A percentile compares a stretch with the other conserved stretches of the same genome.
Conservation (phyloP, 2,329 filamentous ascomycete species). For the Colletotrichum abscissum region DNA sequence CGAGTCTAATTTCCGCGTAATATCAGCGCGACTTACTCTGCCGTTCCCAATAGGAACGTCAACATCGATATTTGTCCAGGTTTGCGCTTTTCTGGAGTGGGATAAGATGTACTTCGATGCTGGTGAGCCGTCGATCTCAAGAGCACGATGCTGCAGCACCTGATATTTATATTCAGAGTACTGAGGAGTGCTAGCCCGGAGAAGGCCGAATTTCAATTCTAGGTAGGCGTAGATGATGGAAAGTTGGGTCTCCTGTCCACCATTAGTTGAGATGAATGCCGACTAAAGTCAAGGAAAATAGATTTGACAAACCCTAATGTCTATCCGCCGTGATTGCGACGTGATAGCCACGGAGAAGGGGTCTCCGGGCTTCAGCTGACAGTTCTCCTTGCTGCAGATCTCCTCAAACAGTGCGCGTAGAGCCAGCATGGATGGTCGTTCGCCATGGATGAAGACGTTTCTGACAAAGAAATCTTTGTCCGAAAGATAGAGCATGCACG, state of each 20-base stretch:
- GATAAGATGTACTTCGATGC: constrained; percentile 57
- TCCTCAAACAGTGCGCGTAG: constrained; percentile 60
- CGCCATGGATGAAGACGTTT: constrained; percentile 70
- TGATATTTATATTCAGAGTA: constrained; percentile 65
- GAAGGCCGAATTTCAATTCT: constrained; percentile 66
- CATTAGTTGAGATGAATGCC: neutral
- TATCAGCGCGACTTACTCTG: constrained; percentile 53
- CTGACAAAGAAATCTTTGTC: constrained; percentile 67
- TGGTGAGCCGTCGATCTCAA: constrained; percentile 50
- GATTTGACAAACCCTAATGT: constrained; percentile 63
- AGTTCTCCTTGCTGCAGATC: constrained; percentile 56
- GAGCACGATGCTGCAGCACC: constrained; percentile 45
- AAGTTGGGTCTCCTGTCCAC: constrained; percentile 16
- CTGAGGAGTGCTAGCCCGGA: constrained; percentile 67
- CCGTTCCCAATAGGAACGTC: constrained; percentile 47
- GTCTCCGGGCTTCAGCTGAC: constrained; percentile 48
- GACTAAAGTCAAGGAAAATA: constrained; percentile 8
- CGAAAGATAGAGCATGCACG: constrained; percentile 69
- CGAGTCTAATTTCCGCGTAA: constrained; percentile 66
- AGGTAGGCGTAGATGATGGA: constrained; percentile 68
- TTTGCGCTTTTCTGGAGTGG: constrained; percentile 52
- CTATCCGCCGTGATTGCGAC: constrained; percentile 59
- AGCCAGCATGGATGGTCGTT: constrained; percentile 64
- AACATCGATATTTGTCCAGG: constrained; percentile 60
- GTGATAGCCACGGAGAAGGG: constrained; percentile 59